A percentile compares a stretch with the other conserved stretches of the same genome.
phyloP scores from a whole-genome alignment of 2,329 filamentous ascomycete genomes.

The Alternaria incomplexa region DNA sequence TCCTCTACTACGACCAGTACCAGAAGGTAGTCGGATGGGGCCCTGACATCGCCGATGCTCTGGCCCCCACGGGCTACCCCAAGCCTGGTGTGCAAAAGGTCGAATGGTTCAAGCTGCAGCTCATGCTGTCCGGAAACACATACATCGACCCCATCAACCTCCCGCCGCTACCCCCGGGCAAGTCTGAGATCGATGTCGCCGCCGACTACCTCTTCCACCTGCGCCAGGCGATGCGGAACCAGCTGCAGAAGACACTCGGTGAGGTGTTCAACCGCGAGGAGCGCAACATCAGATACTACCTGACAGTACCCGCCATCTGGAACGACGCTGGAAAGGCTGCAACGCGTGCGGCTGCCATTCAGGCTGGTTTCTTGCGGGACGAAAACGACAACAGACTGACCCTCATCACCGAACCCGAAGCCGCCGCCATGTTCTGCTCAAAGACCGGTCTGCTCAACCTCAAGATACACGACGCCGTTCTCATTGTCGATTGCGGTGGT shows the following conservation, averaged over 20 bases:
- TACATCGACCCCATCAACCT: slow-evolving; percentile 99
- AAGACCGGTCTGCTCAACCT: slow-evolving; percentile 95
- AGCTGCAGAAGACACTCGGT: slow-evolving; percentile 93
- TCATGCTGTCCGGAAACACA: slow-evolving; percentile 98
- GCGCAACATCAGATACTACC: slow-evolving; percentile 95
- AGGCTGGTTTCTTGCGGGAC: slow-evolving; percentile 94
- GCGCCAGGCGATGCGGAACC: slow-evolving; percentile 93
- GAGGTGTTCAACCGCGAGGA: slow-evolving; percentile 98
- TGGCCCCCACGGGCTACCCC: slow-evolving; percentile 95
- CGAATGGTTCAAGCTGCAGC: slow-evolving; percentile 99
- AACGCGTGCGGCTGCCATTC: slow-evolving; percentile 92
- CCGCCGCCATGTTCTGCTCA: slow-evolving; percentile 95
- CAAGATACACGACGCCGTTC: slow-evolving; percentile 97
- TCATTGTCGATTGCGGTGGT: slow-evolving; percentile 98
- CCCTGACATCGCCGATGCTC: slow-evolving; percentile 94
- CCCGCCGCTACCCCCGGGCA: slow-evolving; percentile 93
- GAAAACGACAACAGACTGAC: slow-evolving; percentile 98
- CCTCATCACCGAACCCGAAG: slow-evolving; percentile 94
- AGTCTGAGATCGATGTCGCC: slow-evolving; percentile 99
- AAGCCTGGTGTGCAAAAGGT: slow-evolving; percentile 98
- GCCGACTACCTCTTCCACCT: slow-evolving; percentile 99
- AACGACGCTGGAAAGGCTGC: slow-evolving; percentile 98
- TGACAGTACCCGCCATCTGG: slow-evolving; percentile 99
- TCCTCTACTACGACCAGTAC: slow-evolving; percentile 99
- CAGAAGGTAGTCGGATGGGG: slow-evolving; percentile 99